Evolutionary conservation across 208 protist species (phyloP), one percentile per base, ranked within the genome.

Genomic region (Balamuthia mandrillaris): DNA sequence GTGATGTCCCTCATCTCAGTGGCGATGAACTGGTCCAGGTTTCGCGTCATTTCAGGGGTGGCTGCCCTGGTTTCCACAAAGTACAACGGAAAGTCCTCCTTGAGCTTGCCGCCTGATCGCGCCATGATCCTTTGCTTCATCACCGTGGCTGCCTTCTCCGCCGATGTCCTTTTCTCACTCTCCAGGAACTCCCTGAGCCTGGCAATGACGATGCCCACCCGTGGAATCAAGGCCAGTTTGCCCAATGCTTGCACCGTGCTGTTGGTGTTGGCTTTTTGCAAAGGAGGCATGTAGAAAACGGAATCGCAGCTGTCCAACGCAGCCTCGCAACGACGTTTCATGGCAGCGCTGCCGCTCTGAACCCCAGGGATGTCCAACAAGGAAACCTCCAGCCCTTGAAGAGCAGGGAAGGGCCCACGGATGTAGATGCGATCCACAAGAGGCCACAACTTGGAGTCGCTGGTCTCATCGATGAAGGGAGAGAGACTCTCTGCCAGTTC

Each of bases 311-410:
- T 47, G 33, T 45, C 63, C n/a, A 72, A 4, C 1, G 63, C 63
- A 33, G 41, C 63, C 14, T 39, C 63, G 9, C 37, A 16, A 12
- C 63, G 63, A 9, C 63, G 63, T 5, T 9, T 14, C 63, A 72
- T 18, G 4, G 63, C 41, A 41, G 37, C 27, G 33, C 31, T 49
- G 37, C 63, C 63, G 63, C 47, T 41, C 35, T 72, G 14, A 21
- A 72, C 33, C n/a, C 63, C 63, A n/a, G 63, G 63, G n/a, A 72
- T 72, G 63, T 72, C 63, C 63, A 72, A 31, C 33, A 72, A n/a
- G 6, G 63, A 72, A 21, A 72, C 33, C n/a, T 16, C n/a, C 16
- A 72, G 63, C 29, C 33, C 33, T 12, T 24, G 63, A n/a, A 72
- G 24, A 2, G 63, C 24, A 1, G 2, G n/a, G 33, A 72, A 72